A percentile compares a stretch with the other conserved stretches of the same genome.
These are phyloP conservation scores for Aspergillus fructus DNA, from an alignment of 2,329 filamentous ascomycete species.

Conservation along the genomic window DNA sequence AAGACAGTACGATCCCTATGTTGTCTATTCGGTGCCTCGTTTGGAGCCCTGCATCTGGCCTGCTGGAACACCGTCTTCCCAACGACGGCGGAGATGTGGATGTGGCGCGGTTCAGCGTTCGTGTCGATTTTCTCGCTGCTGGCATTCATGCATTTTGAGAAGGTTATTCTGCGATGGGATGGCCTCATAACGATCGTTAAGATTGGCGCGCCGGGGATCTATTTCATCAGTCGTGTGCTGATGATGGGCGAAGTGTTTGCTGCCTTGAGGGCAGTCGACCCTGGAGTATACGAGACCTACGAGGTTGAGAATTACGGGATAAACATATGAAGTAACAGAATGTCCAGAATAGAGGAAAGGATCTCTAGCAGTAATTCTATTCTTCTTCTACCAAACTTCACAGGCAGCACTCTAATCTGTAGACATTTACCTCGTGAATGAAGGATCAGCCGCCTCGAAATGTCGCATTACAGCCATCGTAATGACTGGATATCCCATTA, in stretches of 20 bases:
- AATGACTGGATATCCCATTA: constrained; percentile 9
- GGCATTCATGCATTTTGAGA: constrained; percentile 6
- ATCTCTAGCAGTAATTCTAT: too few species aligned
- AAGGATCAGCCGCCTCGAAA: neutral
- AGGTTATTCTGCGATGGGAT: neutral
- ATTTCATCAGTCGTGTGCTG: neutral
- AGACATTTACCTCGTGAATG: too few species aligned
- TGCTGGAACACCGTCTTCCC: constrained; percentile 5
- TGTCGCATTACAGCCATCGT: constrained; percentile 13
- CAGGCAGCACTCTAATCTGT: too few species aligned
- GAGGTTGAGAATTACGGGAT: neutral
- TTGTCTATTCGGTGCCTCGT: constrained; percentile 1
- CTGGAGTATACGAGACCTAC: constrained; percentile 1
- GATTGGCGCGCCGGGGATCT: neutral
- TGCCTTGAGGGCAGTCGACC: neutral
- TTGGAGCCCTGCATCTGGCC: constrained; percentile 5
- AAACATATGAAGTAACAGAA: neutral
- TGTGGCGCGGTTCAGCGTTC: neutral
- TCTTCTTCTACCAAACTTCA: too few species aligned
- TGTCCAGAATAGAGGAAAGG: too few species aligned
- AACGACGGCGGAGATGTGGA: neutral
- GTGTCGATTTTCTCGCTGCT: neutral
- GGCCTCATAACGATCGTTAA: neutral
- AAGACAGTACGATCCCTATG: constrained; percentile 1
- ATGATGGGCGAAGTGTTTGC: constrained; percentile 7